Conservation (phyloP, 352 stramenopile species). For the Peronospora tabacina region DNA sequence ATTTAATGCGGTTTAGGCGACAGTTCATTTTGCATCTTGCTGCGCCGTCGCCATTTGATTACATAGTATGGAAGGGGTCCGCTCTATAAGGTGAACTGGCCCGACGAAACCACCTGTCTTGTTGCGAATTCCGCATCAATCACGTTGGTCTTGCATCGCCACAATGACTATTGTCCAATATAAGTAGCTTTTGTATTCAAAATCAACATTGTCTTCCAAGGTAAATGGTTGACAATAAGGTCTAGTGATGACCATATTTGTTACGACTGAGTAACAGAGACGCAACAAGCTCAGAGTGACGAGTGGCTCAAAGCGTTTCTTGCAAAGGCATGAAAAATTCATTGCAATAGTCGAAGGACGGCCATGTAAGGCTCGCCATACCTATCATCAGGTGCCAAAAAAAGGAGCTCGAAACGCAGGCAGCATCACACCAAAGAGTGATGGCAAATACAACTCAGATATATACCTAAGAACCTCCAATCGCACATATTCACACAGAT, state of each 20-base stretch:
- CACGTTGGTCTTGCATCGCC: conserved; percentile 2
- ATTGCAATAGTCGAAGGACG: not conserved
- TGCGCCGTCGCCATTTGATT: too few relatives aligned
- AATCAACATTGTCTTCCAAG: too few relatives aligned
- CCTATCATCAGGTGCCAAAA: not conserved
- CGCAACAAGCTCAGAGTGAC: not conserved
- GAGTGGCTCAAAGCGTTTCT: too few relatives aligned
- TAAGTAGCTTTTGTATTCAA: too few relatives aligned
- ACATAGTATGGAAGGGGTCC: too few relatives aligned
- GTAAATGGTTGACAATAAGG: too few relatives aligned
- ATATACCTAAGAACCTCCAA: conserved; percentile 9
- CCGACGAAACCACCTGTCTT: too few relatives aligned
- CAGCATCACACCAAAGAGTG: not conserved
- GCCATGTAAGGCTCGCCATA: not conserved
- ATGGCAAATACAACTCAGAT: conserved; percentile 12
- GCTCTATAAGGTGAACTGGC: too few relatives aligned
- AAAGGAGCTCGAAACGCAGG: not conserved
- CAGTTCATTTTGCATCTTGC: too few relatives aligned
- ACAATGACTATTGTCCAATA: too few relatives aligned
- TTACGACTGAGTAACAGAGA: not conserved
- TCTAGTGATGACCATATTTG: not conserved
- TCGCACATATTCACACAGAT: not conserved
- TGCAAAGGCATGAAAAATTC: too few relatives aligned
- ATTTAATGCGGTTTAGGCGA: not conserved
- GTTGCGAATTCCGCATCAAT: too few relatives aligned